Base-by-base conservation (phyloP, 345 rosid genomes). In the Citrus sp. region DNA sequence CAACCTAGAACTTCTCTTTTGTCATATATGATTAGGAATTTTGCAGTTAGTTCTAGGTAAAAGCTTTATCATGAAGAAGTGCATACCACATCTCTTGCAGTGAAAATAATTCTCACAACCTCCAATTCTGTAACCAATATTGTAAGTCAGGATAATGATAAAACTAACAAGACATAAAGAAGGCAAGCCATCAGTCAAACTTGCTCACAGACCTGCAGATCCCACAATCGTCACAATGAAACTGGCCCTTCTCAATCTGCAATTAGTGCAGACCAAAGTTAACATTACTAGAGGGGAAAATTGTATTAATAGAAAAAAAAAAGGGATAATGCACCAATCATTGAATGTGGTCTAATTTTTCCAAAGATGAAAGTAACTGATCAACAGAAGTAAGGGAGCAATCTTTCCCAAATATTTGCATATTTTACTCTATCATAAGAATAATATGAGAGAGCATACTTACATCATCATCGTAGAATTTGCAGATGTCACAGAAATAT, bases 181-280 rank as follows among this genome's bases (percentile, higher is more conserved):
- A 56, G 55, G 69, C 32, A 35, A 25, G 35, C 70, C 59, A 64
- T 8, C 0, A 25, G 64, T 42, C 42, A 64, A 80, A 63, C 73
- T 56, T 35, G 72, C 74, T 49, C 32, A 82, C 89, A 74, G 54
- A 94, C 98, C 98, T 89, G 87, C 99, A 96, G 85, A 96, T 96
- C 22, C 99, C 98, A 87, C 99, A 96, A 24, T 94, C 98, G 78
- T 96, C 85, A 68, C 99, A 96, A 82, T 96, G 99, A 82, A 96
- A 94, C 79, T 92, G 99, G 37, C 78, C 80, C 71, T 96, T 96
- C 63, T 76, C 85, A 25, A 74, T 90, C 97, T 94, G 92, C 84
- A 83, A 75, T 46, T 56, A n/a, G 58, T 32, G 38, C 38, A 30
- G 67, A 54, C 25, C 7, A 21, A 42, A 77, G 59, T 63, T 42